A percentile compares a stretch with the other conserved stretches of the same genome.
Conservation (phyloP, 306 rosid species). For the Gleditsia sinensis region DNA sequence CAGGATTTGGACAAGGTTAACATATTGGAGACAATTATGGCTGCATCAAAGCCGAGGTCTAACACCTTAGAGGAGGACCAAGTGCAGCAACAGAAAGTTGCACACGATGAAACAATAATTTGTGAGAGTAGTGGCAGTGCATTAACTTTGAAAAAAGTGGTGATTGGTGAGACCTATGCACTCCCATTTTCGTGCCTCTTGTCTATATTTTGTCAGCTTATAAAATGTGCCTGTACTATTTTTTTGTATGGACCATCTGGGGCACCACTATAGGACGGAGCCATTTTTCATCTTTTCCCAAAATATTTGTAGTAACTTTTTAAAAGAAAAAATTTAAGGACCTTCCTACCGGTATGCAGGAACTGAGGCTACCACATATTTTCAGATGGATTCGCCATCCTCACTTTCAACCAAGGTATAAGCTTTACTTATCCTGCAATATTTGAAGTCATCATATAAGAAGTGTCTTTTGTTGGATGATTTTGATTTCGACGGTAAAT, state of each 20-base stretch:
- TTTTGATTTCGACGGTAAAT: not conserved
- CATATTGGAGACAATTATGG: conserved; percentile 27
- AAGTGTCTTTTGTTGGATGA: not conserved
- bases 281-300: not conserved
- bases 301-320: not conserved
- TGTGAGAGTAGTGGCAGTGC: conserved; percentile 32
- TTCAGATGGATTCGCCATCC: conserved; percentile 34
- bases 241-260: not conserved
- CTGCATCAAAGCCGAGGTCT: conserved; percentile 32
- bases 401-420: conserved; percentile 44
- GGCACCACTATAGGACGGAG: not conserved
- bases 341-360: conserved; percentile 40
- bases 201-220: not conserved
- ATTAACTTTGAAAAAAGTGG: conserved; percentile 29
- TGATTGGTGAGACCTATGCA: conserved; percentile 3
- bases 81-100: conserved; percentile 20
- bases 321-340: not conserved
- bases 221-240: not conserved
- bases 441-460: not conserved
- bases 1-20: conserved; percentile 43
- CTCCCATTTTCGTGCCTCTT: not conserved
- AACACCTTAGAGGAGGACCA: conserved; percentile 12
- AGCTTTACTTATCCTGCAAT: not conserved
- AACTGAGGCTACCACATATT: conserved; percentile 17
- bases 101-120: conserved; percentile 14